phyloP scores from a whole-genome alignment of 768 basidiomycete species.

The Serendipita indica region DNA sequence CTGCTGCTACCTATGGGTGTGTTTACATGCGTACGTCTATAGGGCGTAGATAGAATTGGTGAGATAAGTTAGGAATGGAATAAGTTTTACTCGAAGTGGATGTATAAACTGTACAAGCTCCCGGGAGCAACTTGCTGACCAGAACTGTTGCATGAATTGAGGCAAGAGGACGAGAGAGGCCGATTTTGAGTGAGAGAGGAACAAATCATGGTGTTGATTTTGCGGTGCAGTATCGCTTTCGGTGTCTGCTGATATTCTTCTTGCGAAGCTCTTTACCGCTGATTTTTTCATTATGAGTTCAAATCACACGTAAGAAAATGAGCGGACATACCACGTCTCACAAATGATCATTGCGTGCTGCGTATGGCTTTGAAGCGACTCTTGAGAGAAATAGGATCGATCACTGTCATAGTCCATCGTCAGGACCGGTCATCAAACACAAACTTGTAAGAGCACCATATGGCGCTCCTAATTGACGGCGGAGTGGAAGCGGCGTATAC shows the following conservation, averaged over 20 bases:
- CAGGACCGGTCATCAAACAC: not conserved
- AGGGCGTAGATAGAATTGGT: no score
- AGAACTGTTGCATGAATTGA: no score
- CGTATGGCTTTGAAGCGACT: conserved; percentile 4
- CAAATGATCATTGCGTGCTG: conserved; percentile 7
- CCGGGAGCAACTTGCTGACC: no score
- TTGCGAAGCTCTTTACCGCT: conserved; percentile 7
- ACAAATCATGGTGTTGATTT: not conserved
- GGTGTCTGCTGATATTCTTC: conserved; percentile 8
- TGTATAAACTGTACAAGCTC: no score
- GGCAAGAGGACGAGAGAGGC: no score
- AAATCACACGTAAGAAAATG: not conserved
- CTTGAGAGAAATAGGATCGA: conserved; percentile 5
- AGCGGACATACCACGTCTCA: not conserved
- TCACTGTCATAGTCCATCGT: not conserved
- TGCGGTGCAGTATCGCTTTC: conserved; percentile 6
- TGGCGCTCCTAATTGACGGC: no score
- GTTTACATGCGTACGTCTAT: no score
- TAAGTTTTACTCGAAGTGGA: no score
- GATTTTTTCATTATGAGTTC: not conserved
- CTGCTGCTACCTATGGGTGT: no score
- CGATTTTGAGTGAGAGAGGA: no score
- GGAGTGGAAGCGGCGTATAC: no score
- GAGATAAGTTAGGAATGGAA: no score
- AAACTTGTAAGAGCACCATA: not conserved